Conservation (phyloP, 805 yeast species). For the Candida orba region DNA sequence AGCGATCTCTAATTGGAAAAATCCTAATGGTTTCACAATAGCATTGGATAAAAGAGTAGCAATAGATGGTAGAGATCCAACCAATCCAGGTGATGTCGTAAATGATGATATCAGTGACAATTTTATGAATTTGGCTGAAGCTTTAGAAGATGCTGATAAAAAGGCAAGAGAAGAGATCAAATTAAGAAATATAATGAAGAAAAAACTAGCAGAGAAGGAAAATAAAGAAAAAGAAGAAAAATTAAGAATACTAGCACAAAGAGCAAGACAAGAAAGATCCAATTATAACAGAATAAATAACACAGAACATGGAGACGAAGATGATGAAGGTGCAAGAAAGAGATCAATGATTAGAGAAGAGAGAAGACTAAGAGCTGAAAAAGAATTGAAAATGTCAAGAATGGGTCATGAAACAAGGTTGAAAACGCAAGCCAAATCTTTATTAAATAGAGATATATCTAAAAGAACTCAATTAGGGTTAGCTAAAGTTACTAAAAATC, state of each 20-base stretch:
- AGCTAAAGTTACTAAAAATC: constrained; percentile 29
- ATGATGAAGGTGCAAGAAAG: constrained; percentile 20
- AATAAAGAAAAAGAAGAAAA: constrained; percentile 43
- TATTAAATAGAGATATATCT: constrained; percentile 46
- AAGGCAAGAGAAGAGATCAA: constrained; percentile 51
- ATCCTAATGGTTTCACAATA: constrained; percentile 82
- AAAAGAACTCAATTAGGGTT: constrained; percentile 49
- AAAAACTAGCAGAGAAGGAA: constrained; percentile 43
- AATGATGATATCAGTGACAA: constrained; percentile 41
- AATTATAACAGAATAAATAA: neutral
- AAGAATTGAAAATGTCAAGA: constrained; percentile 35
- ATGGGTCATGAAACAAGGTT: constrained; percentile 40
- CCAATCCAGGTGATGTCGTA: constrained; percentile 26
- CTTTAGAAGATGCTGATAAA: constrained; percentile 62
- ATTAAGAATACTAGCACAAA: constrained; percentile 41
- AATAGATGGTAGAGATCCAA: constrained; percentile 33
- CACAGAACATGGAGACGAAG: constrained; percentile 6
- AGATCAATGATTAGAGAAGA: constrained; percentile 36
- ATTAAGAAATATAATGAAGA: constrained; percentile 41
- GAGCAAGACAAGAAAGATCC: constrained; percentile 34
- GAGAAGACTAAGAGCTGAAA: constrained; percentile 40
- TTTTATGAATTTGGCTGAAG: constrained; percentile 57
- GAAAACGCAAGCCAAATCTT: constrained; percentile 33
- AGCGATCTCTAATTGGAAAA: constrained; percentile 92
- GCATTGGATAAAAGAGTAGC: constrained; percentile 70